Evolutionary conservation across 176 grass and related monocot species (phyloP).

Genomic region (Oropetium thomaeum): DNA sequence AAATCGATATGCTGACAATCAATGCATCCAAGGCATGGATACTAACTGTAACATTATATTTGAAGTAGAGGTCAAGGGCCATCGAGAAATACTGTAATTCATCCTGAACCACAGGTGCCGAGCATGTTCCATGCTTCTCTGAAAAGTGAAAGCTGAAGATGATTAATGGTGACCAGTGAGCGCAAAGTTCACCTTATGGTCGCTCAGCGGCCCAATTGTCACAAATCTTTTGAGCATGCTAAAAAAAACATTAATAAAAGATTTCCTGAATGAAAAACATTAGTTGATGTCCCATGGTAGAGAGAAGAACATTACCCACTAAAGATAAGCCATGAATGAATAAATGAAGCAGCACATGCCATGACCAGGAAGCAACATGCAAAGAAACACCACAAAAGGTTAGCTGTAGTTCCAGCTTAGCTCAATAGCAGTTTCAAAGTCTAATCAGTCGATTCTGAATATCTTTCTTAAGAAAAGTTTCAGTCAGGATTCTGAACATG

Average conservation of each 20-base stretch:
- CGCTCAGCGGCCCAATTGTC: not conserved
- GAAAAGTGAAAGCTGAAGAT: not conserved
- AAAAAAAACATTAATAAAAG: not conserved
- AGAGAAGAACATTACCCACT: slow-evolving; percentile 50
- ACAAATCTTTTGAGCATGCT: not conserved
- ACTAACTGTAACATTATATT: slow-evolving; percentile 47
- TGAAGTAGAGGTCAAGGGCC: slow-evolving; percentile 47
- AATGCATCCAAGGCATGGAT: not conserved
- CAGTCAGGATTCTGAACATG: not conserved
- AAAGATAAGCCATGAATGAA: not conserved
- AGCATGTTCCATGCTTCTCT: slow-evolving; percentile 63
- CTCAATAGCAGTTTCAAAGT: not conserved
- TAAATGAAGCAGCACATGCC: not conserved
- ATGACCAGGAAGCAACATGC: not conserved
- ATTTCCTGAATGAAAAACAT: not conserved
- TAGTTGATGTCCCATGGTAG: not conserved
- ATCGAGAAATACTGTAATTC: slow-evolving; percentile 40
- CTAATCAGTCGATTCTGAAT: not conserved
- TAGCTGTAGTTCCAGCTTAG: not conserved
- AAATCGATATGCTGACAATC: not conserved
- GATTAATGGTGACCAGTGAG: not conserved
- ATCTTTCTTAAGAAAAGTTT: not conserved
- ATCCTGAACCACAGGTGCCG: slow-evolving; percentile 42
- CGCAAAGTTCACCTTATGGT: not conserved
- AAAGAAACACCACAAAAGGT: slow-evolving; percentile 20